Evolutionary conservation across 768 basidiomycete species (phyloP).

Genomic region (Pholiota microspora): DNA sequence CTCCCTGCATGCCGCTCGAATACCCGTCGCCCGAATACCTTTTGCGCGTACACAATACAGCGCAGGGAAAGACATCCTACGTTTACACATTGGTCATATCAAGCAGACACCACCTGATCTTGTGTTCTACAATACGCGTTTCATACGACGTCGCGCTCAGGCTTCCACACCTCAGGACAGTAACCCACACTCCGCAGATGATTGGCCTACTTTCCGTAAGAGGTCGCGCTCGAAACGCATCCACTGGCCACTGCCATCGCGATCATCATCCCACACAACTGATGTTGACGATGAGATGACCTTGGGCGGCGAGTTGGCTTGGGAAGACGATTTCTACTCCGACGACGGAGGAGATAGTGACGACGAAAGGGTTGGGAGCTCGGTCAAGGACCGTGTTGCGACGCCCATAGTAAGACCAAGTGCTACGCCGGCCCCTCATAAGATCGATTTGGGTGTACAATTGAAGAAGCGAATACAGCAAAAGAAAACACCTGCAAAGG

Average conservation of each 20-base stretch:
- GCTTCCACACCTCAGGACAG: not conserved
- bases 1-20: too few relatives aligned
- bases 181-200: too few relatives aligned
- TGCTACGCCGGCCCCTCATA: conserved; percentile 1
- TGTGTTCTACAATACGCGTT: not conserved
- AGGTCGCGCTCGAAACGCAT: not conserved
- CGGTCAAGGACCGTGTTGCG: not conserved
- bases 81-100: not conserved
- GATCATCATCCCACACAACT: not conserved
- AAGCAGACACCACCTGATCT: not conserved
- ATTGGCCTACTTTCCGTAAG: not conserved
- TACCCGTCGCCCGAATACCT: not conserved
- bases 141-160: not conserved
- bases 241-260: not conserved
- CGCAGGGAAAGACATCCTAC: not conserved
- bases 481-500: not conserved
- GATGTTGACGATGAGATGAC: not conserved
- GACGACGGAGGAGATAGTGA: not conserved
- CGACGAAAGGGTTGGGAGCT: not conserved
- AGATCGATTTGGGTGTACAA: conserved; percentile 17
- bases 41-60: not conserved
- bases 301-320: too few relatives aligned
- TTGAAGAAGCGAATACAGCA: conserved; percentile 10
- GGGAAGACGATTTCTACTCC: too few relatives aligned
- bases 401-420: not conserved